Conservation (phyloP, 2,329 filamentous ascomycete genomes). For the Elsinoe arachidis region DNA sequence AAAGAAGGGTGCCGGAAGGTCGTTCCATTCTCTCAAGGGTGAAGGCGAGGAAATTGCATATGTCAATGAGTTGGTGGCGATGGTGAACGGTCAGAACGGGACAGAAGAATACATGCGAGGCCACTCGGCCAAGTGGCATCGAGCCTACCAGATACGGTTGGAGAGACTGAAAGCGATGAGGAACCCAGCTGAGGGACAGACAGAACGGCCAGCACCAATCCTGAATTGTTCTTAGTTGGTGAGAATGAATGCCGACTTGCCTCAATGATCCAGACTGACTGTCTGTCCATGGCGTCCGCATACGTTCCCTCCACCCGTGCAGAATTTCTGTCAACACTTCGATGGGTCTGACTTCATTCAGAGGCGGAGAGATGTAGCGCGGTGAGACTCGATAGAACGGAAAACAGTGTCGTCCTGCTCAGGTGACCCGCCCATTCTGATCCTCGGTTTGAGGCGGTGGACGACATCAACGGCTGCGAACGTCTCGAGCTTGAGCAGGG, state of each 20-base stretch:
- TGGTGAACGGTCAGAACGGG: slow-evolving; percentile 30
- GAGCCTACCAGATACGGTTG: slow-evolving; percentile 27
- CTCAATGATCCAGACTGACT: no score
- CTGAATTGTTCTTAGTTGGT: not conserved
- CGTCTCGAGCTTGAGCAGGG: not conserved
- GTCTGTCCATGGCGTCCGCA: no score
- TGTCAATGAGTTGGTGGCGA: slow-evolving; percentile 32
- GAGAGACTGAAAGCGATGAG: slow-evolving; percentile 27
- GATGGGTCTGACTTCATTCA: no score
- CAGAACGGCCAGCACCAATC: not conserved
- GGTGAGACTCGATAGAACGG: no score
- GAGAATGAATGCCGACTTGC: no score
- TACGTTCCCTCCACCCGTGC: no score
- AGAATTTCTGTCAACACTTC: no score
- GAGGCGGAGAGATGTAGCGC: no score
- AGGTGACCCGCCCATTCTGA: not conserved
- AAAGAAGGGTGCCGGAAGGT: slow-evolving; percentile 34
- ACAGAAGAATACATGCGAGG: slow-evolving; percentile 23
- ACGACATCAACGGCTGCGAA: not conserved
- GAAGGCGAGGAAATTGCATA: slow-evolving; percentile 31
- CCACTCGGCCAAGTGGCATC: slow-evolving; percentile 30
- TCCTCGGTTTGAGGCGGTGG: not conserved
- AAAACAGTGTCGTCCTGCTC: not conserved
- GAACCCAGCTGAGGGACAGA: no score
- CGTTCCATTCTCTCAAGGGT: slow-evolving; percentile 37